A percentile compares a stretch with the other conserved stretches of the same genome.
Conservation (phyloP, 2,329 filamentous ascomycete genomes). For the Parastagonospora nodorum region DNA sequence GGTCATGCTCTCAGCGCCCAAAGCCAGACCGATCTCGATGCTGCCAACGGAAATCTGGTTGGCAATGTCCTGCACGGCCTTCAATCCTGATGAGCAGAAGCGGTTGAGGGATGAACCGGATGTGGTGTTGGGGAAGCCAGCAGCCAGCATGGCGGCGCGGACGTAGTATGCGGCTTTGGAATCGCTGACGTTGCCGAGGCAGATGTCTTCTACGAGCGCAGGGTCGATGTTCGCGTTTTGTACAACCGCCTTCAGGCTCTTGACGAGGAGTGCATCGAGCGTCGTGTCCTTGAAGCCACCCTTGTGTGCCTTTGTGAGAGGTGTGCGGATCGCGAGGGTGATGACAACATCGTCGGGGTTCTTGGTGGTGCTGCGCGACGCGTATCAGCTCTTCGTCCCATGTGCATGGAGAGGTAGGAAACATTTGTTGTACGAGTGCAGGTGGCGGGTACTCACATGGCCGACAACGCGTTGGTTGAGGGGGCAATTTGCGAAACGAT, state of each 20-base stretch:
- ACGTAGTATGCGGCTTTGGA: conserved; percentile 87
- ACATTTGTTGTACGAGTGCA: background rate
- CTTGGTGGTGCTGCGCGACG: conserved; percentile 72
- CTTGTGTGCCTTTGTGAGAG: conserved; percentile 85
- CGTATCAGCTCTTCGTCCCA: conserved; percentile 11
- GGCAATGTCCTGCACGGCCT: conserved; percentile 93
- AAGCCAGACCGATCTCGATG: conserved; percentile 85
- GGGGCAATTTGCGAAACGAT: conserved; percentile 86
- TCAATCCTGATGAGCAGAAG: conserved; percentile 96
- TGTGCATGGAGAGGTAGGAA: background rate
- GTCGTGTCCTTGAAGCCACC: conserved; percentile 94
- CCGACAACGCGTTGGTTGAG: conserved; percentile 69
- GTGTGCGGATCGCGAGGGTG: conserved; percentile 87
- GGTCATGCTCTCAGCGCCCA: conserved; percentile 91
- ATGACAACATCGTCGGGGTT: conserved; percentile 97
- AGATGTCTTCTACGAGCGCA: conserved; percentile 83
- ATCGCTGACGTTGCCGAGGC: conserved; percentile 89
- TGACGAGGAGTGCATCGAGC: conserved; percentile 84
- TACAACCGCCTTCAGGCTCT: conserved; percentile 70
- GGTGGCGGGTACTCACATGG: conserved; percentile 68
- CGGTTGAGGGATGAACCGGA: conserved; percentile 84
- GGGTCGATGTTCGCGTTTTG: conserved; percentile 79
- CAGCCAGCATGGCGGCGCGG: conserved; percentile 85
- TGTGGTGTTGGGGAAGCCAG: conserved; percentile 90
- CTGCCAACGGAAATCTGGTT: conserved; percentile 79